Evolutionary conservation across 2,329 filamentous ascomycete species (phyloP), one percentile per base, ranked within the genome.

Genomic region (Xylariomycetidae sp.): DNA sequence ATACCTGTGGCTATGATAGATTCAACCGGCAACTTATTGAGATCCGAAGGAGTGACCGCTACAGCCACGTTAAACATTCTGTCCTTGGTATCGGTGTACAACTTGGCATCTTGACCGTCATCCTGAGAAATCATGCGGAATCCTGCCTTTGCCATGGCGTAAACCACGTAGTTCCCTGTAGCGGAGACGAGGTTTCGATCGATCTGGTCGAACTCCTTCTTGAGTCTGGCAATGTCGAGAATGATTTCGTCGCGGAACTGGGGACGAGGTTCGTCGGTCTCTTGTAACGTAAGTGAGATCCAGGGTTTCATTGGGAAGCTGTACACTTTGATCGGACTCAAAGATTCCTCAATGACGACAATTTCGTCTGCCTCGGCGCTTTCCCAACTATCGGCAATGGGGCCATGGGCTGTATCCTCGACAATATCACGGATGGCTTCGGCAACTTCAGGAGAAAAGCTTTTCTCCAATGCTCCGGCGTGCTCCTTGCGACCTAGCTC

Each of bases 291-390:
- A 54, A 98, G 92, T 14, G 89, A 85, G 45, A 94, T 89, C 72
- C 94, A 98, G 4, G 92, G 92, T 60, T 85, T 87, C 82, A 98
- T 88, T 12, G 92, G 92, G 59, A 98, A 95, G 60, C 94, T 94
- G 67, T 86, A 92, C 29, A 97, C 89, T 56, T 77, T 82, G 45
- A 95, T 79, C 16, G 80, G 72, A 28, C 71, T 66, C 4, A 76
- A 62, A 38, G 80, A 79, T 46, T 83, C 80, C 57, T 88, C 84
- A 20, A 77, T 74, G 29, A 74, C 69, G 14, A 73, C 68, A 54
- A 77, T 71, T 53, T 80, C 72, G 39, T 84, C 82, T 42, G 82
- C 80, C 35, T 89, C 87, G 4, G 84, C 86, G 44, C 82, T 94
- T 67, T 95, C 88, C 88, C 88, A 94, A 62, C 82, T 89, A 45